Percentiles rank a stretch among this genome's conserved stretches.
Evolutionary conservation across 2,329 filamentous ascomycete species (phyloP).

Genomic region (Hypomyces perniciosus): DNA sequence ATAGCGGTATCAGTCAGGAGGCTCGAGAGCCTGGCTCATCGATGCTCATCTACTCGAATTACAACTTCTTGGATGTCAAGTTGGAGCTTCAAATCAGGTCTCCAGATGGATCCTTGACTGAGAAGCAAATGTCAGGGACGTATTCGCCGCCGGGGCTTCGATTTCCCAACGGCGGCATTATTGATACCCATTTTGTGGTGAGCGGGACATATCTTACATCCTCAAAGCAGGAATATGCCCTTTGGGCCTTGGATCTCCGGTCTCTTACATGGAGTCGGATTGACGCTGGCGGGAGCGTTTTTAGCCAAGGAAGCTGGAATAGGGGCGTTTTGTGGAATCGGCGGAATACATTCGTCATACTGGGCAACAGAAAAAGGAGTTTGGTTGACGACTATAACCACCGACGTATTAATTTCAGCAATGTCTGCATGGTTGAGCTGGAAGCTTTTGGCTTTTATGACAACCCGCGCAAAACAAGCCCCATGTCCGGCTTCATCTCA

Average conservation of each 20-base stretch:
- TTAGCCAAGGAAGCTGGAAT: slow-evolving; percentile 97
- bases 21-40: slow-evolving; percentile 53
- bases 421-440: slow-evolving; percentile 93
- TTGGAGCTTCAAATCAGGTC: slow-evolving; percentile 85
- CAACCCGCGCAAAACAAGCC: slow-evolving; percentile 73
- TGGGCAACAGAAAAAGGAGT: slow-evolving; percentile 88
- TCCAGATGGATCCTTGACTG: slow-evolving; percentile 74
- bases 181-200: slow-evolving; percentile 94
- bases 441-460: slow-evolving; percentile 97
- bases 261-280: slow-evolving; percentile 92
- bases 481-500: slow-evolving; percentile 78
- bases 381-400: slow-evolving; percentile 98
- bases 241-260: slow-evolving; percentile 88
- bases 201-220: slow-evolving; percentile 96
- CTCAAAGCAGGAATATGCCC: slow-evolving; percentile 94
- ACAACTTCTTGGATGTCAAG: slow-evolving; percentile 97
- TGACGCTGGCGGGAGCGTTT: slow-evolving; percentile 88
- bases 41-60: slow-evolving; percentile 98
- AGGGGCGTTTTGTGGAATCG: slow-evolving; percentile 88
- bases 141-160: slow-evolving; percentile 87
- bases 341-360: slow-evolving; percentile 89
- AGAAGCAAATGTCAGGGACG: slow-evolving; percentile 81
- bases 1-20: slow-evolving; percentile 47
- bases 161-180: slow-evolving; percentile 92
- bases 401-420: slow-evolving; percentile 92